phyloP scores from a whole-genome alignment of 306 rosid genomes.

The Glycine soja region DNA sequence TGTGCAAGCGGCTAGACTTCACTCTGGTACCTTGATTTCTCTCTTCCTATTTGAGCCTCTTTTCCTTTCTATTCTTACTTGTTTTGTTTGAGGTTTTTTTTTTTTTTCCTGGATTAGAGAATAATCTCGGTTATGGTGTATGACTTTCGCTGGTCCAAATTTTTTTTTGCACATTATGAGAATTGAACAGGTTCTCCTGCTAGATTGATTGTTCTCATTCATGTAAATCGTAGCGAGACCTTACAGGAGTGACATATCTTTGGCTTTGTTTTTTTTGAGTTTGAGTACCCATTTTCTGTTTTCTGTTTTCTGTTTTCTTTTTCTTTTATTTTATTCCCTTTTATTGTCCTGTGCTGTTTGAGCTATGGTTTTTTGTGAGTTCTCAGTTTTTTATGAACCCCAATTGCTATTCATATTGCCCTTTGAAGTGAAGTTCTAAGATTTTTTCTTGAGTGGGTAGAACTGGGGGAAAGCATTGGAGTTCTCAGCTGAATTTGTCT shows the following conservation, averaged over 20 bases:
- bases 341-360: background rate
- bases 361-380: slow-evolving; percentile 25
- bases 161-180: too few species aligned
- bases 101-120: too few species aligned
- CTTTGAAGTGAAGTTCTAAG: slow-evolving; percentile 9
- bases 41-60: background rate
- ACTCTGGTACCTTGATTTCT: slow-evolving; percentile 61
- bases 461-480: background rate
- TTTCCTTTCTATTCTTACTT: background rate
- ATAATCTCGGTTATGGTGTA: too few species aligned
- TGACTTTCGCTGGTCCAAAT: too few species aligned
- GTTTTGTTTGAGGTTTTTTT: background rate
- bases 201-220: too few species aligned
- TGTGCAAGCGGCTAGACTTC: slow-evolving; percentile 68
- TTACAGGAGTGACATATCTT: too few species aligned
- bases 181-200: too few species aligned
- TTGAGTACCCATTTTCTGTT: background rate
- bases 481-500: too few species aligned
- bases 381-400: background rate
- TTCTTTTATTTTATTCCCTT: background rate
- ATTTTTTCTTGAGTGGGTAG: background rate
- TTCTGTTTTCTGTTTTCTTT: background rate
- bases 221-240: too few species aligned
- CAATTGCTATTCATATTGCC: background rate
- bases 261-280: too few species aligned